Evolutionary conservation across 225 moss, liverwort and hornwort genomes (phyloP).

Genomic region (Ulota crispa): DNA sequence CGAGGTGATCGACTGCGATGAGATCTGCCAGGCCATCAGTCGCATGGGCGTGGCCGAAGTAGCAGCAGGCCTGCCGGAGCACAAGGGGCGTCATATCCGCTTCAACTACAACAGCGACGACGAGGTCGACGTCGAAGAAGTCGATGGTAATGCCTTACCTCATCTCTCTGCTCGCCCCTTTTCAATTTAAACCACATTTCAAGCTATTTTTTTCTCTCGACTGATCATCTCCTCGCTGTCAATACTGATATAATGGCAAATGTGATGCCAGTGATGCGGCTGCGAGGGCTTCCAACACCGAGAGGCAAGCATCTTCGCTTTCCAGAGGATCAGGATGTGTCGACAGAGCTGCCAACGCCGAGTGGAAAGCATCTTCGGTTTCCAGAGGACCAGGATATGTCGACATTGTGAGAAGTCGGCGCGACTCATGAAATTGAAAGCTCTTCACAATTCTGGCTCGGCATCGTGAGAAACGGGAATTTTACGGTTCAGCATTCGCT

Average conservation of each 20-base stretch:
- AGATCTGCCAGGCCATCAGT: slow-evolving; percentile 46
- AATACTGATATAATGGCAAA: background rate
- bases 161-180: no score
- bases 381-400: slow-evolving; percentile 1
- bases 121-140: slow-evolving; percentile 47
- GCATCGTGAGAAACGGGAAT: background rate
- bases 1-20: slow-evolving; percentile 46
- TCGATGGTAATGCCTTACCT: slow-evolving; percentile 15
- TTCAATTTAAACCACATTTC: no score
- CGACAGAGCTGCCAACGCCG: slow-evolving; percentile 40
- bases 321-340: slow-evolving; percentile 7
- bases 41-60: slow-evolving; percentile 41
- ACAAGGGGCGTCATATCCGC: slow-evolving; percentile 42
- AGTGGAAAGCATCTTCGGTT: slow-evolving; percentile 47
- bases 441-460: background rate
- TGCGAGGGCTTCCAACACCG: slow-evolving; percentile 41
- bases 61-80: slow-evolving; percentile 33
- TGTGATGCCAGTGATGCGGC: slow-evolving; percentile 22
- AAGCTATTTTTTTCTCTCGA: no score
- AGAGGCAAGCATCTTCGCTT: slow-evolving; percentile 47
- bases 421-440: background rate
- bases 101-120: slow-evolving; percentile 59
- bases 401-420: background rate
- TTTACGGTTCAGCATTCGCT: slow-evolving; percentile 4
- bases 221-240: background rate